Percentiles rank a stretch among this genome's conserved stretches.
These are phyloP conservation scores for Blakeslea trispora DNA, from an alignment of 371 early-diverging fungal species.

Conservation along the genomic window DNA sequence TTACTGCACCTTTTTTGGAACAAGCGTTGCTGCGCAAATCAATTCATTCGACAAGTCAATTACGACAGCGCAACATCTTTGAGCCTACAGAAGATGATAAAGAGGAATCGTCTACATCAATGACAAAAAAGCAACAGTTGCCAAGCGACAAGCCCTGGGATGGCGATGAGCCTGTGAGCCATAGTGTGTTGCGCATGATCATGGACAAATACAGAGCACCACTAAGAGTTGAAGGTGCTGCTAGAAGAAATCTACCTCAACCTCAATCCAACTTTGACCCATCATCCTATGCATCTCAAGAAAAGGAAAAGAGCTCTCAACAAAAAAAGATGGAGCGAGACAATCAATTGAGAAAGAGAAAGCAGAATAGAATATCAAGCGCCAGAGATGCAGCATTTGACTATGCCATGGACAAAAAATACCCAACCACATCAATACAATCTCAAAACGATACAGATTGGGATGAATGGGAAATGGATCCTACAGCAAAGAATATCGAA, in stretches of 20 bases:
- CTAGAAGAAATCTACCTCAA: constrained; percentile 28
- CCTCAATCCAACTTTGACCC: constrained; percentile 20
- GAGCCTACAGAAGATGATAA: constrained; percentile 1
- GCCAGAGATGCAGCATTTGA: constrained; percentile 32
- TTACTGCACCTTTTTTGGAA: no score
- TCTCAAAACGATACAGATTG: constrained; percentile 13
- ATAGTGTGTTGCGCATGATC: constrained; percentile 37
- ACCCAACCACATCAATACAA: neutral
- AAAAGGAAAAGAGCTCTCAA: constrained; percentile 25
- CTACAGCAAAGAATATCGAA: constrained; percentile 13
- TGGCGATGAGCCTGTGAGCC: constrained; percentile 31
- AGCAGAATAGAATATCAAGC: constrained; percentile 25
- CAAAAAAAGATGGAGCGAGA: constrained; percentile 24
- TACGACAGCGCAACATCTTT: neutral
- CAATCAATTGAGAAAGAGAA: constrained; percentile 9
- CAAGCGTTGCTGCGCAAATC: no score
- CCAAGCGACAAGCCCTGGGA: constrained; percentile 35
- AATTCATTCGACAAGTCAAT: no score
- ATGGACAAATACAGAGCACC: constrained; percentile 37
- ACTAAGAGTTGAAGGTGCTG: constrained; percentile 38
- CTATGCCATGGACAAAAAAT: constrained; percentile 23
- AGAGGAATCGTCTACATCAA: neutral
- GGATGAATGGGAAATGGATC: constrained; percentile 16
- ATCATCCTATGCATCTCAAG: neutral
- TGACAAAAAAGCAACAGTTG: constrained; percentile 15